Conservation (phyloP, 345 rosid species). For the Geranium rotundifolium region DNA sequence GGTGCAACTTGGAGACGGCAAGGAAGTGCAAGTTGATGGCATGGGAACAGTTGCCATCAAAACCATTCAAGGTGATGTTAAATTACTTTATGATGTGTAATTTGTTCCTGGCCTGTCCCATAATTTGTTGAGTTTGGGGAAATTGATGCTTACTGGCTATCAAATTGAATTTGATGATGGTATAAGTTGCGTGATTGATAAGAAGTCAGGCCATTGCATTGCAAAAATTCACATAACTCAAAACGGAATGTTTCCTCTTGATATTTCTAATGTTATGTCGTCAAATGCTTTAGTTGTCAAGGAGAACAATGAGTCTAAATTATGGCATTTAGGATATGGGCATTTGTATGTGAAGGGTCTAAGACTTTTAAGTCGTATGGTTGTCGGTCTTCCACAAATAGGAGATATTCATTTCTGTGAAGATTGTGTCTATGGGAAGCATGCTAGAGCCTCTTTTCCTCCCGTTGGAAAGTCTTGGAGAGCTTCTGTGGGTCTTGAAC, state of each 20-base stretch:
- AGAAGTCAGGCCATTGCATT: neutral
- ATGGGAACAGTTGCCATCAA: neutral
- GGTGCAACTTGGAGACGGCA: conserved; percentile 3
- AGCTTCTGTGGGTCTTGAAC: neutral
- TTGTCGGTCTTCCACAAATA: neutral
- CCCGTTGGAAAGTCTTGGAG: conserved; percentile 5
- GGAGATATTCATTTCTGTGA: conserved; percentile 2
- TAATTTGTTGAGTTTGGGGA: neutral
- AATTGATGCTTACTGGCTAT: conserved; percentile 4
- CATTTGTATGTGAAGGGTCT: neutral
- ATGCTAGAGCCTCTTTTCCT: neutral
- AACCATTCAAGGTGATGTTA: conserved; percentile 2
- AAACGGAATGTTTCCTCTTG: conserved; percentile 8
- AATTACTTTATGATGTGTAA: neutral
- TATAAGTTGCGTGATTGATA: neutral
- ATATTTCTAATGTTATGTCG: neutral
- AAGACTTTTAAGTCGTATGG: neutral
- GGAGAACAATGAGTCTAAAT: neutral
- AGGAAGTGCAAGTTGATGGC: conserved; percentile 1
- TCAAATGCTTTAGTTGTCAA: neutral
- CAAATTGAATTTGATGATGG: conserved; percentile 2
- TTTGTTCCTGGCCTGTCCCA: no score
- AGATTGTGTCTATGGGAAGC: neutral
- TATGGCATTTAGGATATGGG: conserved; percentile 6
- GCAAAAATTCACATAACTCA: neutral